Evolutionary conservation across 306 rosid genomes (phyloP).

Genomic region (Prunus campanulata): DNA sequence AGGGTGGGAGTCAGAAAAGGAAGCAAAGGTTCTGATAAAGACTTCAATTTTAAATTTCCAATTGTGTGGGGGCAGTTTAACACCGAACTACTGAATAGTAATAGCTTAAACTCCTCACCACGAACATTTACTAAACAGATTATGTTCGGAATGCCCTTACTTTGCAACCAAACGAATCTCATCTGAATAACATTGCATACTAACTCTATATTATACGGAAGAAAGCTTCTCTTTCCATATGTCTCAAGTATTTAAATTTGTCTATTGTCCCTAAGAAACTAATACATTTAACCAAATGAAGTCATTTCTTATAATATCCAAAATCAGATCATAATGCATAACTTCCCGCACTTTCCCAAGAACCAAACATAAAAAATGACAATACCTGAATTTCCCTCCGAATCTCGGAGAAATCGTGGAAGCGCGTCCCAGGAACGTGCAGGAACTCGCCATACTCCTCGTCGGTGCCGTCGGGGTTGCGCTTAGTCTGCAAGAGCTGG

Average conservation of each 20-base stretch:
- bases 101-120: not conserved
- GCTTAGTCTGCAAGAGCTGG: slow-evolving; percentile 81
- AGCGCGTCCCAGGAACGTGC: slow-evolving; percentile 71
- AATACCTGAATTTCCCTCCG: slow-evolving; percentile 86
- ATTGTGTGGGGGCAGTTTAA: not conserved
- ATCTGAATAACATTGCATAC: not conserved
- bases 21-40: not conserved
- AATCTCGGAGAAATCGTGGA: slow-evolving; percentile 80
- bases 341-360: not conserved
- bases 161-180: not conserved
- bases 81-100: not conserved
- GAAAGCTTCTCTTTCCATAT: not conserved
- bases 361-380: not conserved
- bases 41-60: not conserved
- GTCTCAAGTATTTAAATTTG: not conserved
- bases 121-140: not conserved
- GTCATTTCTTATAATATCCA: not conserved
- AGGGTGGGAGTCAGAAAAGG: not conserved
- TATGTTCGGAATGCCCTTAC: not conserved
- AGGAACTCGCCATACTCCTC: slow-evolving; percentile 98
- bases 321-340: not conserved
- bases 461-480: slow-evolving; percentile 50
- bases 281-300: not conserved
- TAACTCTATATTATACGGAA: not conserved
- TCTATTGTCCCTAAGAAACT: not conserved